phyloP scores from a whole-genome alignment of 2,329 filamentous ascomycete species.

The Pseudopithomyces chartarum region DNA sequence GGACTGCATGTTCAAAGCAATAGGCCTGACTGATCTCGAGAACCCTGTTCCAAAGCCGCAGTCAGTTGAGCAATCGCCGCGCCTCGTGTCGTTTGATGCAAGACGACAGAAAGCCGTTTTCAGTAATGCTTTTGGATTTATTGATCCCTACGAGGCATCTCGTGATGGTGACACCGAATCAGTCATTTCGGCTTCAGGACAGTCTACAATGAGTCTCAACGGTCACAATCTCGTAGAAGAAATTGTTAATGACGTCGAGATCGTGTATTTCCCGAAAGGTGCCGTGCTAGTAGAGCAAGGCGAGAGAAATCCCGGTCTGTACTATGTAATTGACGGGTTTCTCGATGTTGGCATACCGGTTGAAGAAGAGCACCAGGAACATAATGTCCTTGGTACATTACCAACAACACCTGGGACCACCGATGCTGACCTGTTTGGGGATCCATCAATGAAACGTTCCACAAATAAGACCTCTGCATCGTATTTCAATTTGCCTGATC shows the following conservation, averaged over 20 bases:
- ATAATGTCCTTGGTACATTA: slow-evolving; percentile 51
- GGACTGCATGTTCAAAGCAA: slow-evolving; percentile 93
- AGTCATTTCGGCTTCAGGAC: slow-evolving; percentile 60
- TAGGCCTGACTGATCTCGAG: slow-evolving; percentile 76
- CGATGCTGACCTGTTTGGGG: slow-evolving; percentile 42
- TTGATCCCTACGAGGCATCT: slow-evolving; percentile 79
- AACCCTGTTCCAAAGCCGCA: slow-evolving; percentile 67
- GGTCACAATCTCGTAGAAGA: slow-evolving; percentile 74
- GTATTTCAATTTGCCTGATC: slow-evolving; percentile 33
- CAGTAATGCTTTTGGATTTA: slow-evolving; percentile 87
- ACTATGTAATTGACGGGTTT: slow-evolving; percentile 98
- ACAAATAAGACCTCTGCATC: slow-evolving; percentile 28
- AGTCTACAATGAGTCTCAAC: slow-evolving; percentile 58
- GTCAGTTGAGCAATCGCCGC: slow-evolving; percentile 84
- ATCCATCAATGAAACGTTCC: slow-evolving; percentile 28
- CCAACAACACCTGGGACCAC: slow-evolving; percentile 41
- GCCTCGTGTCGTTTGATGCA: slow-evolving; percentile 82
- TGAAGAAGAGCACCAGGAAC: slow-evolving; percentile 61
- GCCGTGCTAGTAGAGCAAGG: slow-evolving; percentile 95
- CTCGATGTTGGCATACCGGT: slow-evolving; percentile 87
- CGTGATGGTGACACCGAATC: slow-evolving; percentile 87
- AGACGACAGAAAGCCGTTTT: slow-evolving; percentile 79
- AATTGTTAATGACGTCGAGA: slow-evolving; percentile 89
- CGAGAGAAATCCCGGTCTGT: slow-evolving; percentile 92
- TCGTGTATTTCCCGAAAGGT: slow-evolving; percentile 94